These are phyloP conservation scores for Aspergillus cavernicola DNA, from an alignment of 495 filamentous ascomycete species.

Conservation along the genomic window DNA sequence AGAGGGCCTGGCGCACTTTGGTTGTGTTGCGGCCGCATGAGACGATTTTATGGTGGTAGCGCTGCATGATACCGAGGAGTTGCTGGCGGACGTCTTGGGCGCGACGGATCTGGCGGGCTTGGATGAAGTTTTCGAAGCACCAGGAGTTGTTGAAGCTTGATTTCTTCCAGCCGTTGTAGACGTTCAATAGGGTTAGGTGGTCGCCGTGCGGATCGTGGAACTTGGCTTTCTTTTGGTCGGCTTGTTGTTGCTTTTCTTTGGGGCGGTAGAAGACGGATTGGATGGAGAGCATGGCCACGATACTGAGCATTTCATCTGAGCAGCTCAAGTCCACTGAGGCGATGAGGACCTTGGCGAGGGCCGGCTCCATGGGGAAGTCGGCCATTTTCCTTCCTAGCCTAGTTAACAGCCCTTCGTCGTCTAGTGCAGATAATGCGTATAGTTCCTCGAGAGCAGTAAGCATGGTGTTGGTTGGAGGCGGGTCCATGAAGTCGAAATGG, in stretches of 20 bases:
- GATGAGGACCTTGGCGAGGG: conserved; percentile 85
- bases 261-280: conserved; percentile 88
- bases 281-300: conserved; percentile 89
- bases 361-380: conserved; percentile 92
- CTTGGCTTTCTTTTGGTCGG: conserved; percentile 95
- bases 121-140: conserved; percentile 98
- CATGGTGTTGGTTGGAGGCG: conserved; percentile 96
- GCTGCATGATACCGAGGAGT: conserved; percentile 85
- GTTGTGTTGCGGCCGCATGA: conserved; percentile 83
- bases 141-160: conserved; percentile 78
- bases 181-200: conserved; percentile 90
- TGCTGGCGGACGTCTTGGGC: conserved; percentile 91
- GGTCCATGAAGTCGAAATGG: conserved; percentile 99
- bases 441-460: conserved; percentile 92
- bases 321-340: conserved; percentile 82
- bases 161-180: conserved; percentile 92
- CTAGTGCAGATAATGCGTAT: conserved; percentile 85
- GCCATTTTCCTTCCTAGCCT: conserved; percentile 95
- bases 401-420: conserved; percentile 94
- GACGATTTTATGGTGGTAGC: conserved; percentile 75
- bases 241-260: conserved; percentile 93
- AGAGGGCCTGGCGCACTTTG: conserved; percentile 87
- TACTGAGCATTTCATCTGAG: conserved; percentile 88
- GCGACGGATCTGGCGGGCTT: conserved; percentile 79
- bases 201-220: conserved; percentile 96